These are phyloP conservation scores for Cajanus cajan DNA, from an alignment of 306 rosid species.

Conservation along the genomic window DNA sequence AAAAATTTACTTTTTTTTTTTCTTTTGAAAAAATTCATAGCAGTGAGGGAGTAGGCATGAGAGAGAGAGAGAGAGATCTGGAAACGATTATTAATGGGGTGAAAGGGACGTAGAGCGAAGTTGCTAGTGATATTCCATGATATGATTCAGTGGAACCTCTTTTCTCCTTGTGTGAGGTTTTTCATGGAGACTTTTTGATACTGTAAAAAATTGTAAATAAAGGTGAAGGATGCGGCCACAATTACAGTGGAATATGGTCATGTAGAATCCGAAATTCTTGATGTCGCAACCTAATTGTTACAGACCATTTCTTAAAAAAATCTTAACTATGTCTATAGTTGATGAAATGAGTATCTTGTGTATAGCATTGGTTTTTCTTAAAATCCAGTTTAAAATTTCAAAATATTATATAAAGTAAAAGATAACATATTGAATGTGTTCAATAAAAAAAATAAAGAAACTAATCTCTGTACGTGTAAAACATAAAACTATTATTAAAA, in stretches of 20 bases:
- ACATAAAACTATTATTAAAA: background rate
- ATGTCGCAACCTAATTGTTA: background rate
- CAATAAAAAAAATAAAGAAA: background rate
- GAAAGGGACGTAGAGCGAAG: slow-evolving; percentile 55
- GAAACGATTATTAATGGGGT: slow-evolving; percentile 49
- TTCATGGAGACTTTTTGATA: background rate
- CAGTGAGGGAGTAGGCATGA: slow-evolving; percentile 26
- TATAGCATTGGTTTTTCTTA: background rate
- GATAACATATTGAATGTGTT: background rate
- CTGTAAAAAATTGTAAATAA: background rate
- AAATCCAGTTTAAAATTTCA: background rate
- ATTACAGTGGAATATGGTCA: too few relatives aligned
- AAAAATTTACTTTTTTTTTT: background rate
- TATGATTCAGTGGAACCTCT: slow-evolving; percentile 16
- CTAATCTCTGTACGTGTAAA: background rate
- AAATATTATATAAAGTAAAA: background rate
- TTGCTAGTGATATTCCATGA: slow-evolving; percentile 28
- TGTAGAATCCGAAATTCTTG: background rate
- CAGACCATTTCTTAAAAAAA: background rate
- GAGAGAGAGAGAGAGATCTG: slow-evolving; percentile 40
- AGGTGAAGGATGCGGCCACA: too few relatives aligned
- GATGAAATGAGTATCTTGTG: background rate
- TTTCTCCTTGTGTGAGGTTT: slow-evolving; percentile 9
- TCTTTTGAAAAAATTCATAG: background rate
- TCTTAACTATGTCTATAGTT: background rate